Evolutionary conservation across 2,329 filamentous ascomycete species (phyloP).

Genomic region (Xylariaceae sp.): DNA sequence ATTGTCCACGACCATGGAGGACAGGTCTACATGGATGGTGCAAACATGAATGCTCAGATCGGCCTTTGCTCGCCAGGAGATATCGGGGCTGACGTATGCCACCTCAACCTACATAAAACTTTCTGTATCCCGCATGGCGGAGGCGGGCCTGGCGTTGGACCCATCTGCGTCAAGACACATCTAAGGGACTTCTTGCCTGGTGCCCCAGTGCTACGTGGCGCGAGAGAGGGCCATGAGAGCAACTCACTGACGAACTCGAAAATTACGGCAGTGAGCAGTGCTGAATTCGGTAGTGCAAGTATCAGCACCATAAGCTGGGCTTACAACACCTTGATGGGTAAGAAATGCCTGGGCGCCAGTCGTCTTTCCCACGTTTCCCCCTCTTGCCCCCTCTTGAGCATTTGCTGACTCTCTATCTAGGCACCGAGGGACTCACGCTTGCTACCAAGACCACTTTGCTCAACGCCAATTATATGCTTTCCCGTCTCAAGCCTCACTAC

Average conservation of each 20-base stretch:
- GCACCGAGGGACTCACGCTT: conserved; percentile 70
- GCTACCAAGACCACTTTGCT: conserved; percentile 90
- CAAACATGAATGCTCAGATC: conserved; percentile 98
- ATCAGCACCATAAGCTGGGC: conserved; percentile 93
- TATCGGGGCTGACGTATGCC: conserved; percentile 94
- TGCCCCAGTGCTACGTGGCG: conserved; percentile 25
- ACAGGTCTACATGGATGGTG: conserved; percentile 97
- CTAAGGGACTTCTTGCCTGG: conserved; percentile 72
- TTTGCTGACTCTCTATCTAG: conserved; percentile 24
- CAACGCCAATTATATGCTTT: conserved; percentile 95
- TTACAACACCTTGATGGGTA: conserved; percentile 91
- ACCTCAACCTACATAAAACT: conserved; percentile 96
- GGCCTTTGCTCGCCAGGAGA: conserved; percentile 90
- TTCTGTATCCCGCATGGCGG: conserved; percentile 98
- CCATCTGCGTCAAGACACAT: conserved; percentile 84
- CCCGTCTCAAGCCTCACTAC: conserved; percentile 79
- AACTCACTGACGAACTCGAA: conserved; percentile 24
- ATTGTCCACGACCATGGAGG: conserved; percentile 83
- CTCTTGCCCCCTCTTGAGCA: not conserved
- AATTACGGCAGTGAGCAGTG: conserved; percentile 64
- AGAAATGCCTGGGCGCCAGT: conserved; percentile 18
- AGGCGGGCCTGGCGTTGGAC: conserved; percentile 87
- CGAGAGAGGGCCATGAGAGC: not conserved
- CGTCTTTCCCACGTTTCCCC: not conserved
- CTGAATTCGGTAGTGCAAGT: conserved; percentile 80